Percentiles rank a stretch among this genome's conserved stretches.
phyloP scores from a whole-genome alignment of 441 rosid genomes.

The Populus hybrid region DNA sequence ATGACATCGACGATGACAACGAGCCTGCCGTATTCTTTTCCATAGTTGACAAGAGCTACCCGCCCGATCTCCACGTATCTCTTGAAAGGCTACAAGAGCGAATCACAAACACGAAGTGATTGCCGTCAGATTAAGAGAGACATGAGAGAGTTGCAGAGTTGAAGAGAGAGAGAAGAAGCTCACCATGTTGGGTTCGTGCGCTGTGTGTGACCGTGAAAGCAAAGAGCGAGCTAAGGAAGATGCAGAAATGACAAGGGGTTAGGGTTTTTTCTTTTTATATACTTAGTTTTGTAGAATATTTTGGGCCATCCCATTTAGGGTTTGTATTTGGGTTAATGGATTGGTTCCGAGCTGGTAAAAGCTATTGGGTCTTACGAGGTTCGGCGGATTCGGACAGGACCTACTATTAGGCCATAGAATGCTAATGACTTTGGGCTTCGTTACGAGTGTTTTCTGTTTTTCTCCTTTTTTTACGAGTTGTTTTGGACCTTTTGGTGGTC shows the following conservation, averaged over 20 bases:
- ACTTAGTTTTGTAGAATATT: slow-evolving; percentile 3
- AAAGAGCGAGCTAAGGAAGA: slow-evolving; percentile 2
- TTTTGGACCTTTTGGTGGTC: too few relatives aligned
- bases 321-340: not conserved
- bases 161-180: not conserved
- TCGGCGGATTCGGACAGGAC: not conserved
- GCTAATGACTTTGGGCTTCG: not conserved
- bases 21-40: slow-evolving; percentile 74
- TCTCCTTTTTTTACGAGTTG: not conserved
- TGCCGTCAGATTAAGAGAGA: not conserved
- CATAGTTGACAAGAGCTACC: slow-evolving; percentile 93
- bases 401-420: too few relatives aligned
- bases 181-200: slow-evolving; percentile 32
- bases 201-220: not conserved
- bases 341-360: not conserved
- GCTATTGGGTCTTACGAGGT: not conserved
- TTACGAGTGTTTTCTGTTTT: not conserved
- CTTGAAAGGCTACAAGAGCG: slow-evolving; percentile 67
- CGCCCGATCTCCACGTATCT: slow-evolving; percentile 91
- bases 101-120: not conserved
- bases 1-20: slow-evolving; percentile 88
- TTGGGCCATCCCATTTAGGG: slow-evolving; percentile 27
- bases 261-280: slow-evolving; percentile 28
- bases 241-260: not conserved
- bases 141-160: not conserved